Conservation (phyloP, 169 alveolate genomes). For the Plasmodium cynomolgi region DNA sequence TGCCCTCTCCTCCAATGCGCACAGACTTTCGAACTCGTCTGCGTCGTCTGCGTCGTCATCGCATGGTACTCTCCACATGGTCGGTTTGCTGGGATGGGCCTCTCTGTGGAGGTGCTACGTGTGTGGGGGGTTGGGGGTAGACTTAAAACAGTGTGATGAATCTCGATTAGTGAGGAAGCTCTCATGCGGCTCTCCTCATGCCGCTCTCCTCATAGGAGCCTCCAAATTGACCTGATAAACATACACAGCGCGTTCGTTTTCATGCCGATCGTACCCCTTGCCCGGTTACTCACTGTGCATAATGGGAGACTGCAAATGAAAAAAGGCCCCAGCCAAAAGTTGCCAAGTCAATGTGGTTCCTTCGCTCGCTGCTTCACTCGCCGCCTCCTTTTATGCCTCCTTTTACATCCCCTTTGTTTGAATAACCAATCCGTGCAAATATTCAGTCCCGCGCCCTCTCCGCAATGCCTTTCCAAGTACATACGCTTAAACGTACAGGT, state of each 20-base stretch:
- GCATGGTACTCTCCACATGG: neutral
- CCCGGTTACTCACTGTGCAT: neutral
- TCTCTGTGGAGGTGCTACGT: neutral
- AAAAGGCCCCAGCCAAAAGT: neutral
- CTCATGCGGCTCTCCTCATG: neutral
- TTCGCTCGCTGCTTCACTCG: neutral
- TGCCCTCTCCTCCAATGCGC: neutral
- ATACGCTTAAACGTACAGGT: neutral
- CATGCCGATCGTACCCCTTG: neutral
- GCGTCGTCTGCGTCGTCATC: neutral
- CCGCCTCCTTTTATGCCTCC: neutral
- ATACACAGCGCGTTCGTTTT: neutral
- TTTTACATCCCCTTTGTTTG: neutral
- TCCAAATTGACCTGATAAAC: neutral
- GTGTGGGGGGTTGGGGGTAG: neutral
- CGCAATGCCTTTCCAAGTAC: neutral
- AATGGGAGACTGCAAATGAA: neutral
- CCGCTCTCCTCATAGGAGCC: neutral
- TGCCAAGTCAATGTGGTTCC: neutral
- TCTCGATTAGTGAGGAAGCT: neutral
- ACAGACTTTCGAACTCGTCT: slow-evolving; percentile 14
- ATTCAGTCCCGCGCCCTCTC: neutral
- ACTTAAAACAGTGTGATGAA: neutral
- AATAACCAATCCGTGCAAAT: neutral
- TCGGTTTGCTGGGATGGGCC: neutral